A percentile compares a stretch with the other conserved stretches of the same genome.
Evolutionary conservation across 2,329 filamentous ascomycete genomes (phyloP).

Genomic region (Botrytis tulipae): DNA sequence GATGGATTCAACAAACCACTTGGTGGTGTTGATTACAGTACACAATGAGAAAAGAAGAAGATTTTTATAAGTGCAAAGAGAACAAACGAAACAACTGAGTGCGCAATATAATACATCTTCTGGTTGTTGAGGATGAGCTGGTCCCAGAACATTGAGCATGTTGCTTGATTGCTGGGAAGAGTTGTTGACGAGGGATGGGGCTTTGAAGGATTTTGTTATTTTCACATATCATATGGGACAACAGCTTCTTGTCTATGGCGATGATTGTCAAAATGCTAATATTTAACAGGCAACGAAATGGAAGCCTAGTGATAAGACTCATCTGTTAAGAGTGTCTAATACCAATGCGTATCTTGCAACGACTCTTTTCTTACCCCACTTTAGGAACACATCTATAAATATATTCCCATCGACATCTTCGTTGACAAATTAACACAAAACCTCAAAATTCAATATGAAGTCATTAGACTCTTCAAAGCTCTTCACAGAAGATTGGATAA

Average conservation of each 20-base stretch:
- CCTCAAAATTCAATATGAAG: background rate
- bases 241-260: background rate
- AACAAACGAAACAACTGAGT: rapidly evolving
- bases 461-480: constrained; percentile 7
- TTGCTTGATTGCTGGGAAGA: background rate
- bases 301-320: background rate
- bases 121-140: no score
- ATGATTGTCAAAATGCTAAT: background rate
- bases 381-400: background rate
- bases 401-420: background rate
- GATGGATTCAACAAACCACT: background rate
- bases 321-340: background rate
- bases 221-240: background rate
- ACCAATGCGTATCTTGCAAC: background rate
- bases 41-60: background rate
- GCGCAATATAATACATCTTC: background rate
- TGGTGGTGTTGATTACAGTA: background rate
- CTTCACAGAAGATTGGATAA: constrained; percentile 25
- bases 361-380: background rate
- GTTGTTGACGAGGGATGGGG: background rate
- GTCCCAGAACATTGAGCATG: background rate
- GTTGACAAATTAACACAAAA: background rate
- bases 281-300: background rate
- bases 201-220: no score
- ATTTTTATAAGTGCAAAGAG: background rate